Evolutionary conservation across 2,329 filamentous ascomycete species (phyloP).

Genomic region (Sarocladiaceae sp.): DNA sequence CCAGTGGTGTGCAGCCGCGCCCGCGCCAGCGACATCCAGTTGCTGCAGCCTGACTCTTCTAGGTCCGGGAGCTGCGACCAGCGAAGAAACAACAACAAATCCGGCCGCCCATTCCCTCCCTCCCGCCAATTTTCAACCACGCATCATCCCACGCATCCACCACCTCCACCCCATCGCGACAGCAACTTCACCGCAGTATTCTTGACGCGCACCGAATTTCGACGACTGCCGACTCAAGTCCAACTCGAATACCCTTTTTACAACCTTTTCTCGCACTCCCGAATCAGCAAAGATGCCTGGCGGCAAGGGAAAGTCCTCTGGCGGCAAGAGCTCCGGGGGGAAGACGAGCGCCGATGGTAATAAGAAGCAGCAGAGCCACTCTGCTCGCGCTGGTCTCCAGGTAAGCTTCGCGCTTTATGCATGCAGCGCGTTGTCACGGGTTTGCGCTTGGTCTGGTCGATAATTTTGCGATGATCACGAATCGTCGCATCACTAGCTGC

Average conservation of each 20-base stretch:
- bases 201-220: slow-evolving; percentile 4
- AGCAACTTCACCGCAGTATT: neutral
- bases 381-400: slow-evolving; percentile 90
- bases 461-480: neutral
- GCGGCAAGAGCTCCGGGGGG: slow-evolving; percentile 82
- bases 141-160: slow-evolving; percentile 9
- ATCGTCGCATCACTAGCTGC: neutral
- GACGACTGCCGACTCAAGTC: neutral
- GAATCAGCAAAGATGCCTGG: slow-evolving; percentile 54
- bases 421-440: neutral
- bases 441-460: neutral
- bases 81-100: slow-evolving; percentile 10
- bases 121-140: slow-evolving; percentile 11
- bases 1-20: slow-evolving; percentile 7
- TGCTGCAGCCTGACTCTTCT: slow-evolving; percentile 1
- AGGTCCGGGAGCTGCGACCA: slow-evolving; percentile 2
- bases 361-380: slow-evolving; percentile 93
- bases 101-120: slow-evolving; percentile 7
- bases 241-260: neutral
- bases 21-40: neutral
- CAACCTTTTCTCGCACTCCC: neutral
- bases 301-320: slow-evolving; percentile 89
- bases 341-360: slow-evolving; percentile 60
- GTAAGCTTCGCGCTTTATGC: slow-evolving; percentile 48
- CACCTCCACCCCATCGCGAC: slow-evolving; percentile 4